Percentiles rank a stretch among this genome's conserved stretches.
Evolutionary conservation across 1,284 basidiomycete species (phyloP).

Genomic region (Rhizoctonia solani): DNA sequence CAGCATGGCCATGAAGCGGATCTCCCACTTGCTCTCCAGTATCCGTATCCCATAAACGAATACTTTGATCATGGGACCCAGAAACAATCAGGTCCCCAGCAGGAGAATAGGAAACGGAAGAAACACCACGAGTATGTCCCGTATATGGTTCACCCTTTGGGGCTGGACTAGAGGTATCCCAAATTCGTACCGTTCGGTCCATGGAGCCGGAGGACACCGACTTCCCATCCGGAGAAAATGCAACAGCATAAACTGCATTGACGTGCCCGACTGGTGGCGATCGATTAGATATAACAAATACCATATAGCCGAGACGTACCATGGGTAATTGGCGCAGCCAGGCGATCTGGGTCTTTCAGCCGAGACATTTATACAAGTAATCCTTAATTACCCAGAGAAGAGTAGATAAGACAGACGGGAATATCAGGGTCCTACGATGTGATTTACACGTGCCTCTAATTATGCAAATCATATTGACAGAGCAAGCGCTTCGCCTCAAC

Average conservation of each 20-base stretch:
- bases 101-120: not conserved
- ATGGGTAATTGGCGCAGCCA: no score
- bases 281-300: no score
- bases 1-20: not conserved
- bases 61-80: not conserved
- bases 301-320: no score
- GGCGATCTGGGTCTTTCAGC: no score
- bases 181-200: conserved; percentile 19
- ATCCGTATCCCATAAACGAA: conserved; percentile 7
- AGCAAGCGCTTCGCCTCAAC: no score
- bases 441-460: no score
- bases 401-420: no score
- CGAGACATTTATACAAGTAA: no score
- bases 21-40: not conserved
- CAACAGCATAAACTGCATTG: conserved; percentile 11
- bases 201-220: conserved; percentile 18
- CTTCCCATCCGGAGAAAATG: conserved; percentile 16
- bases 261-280: no score
- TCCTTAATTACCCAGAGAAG: no score
- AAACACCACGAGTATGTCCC: conserved; percentile 7
- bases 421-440: no score
- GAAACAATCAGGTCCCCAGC: not conserved
- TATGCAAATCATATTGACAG: no score
- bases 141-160: not conserved
- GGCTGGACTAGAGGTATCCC: conserved; percentile 6